Evolutionary conservation across 192 early-diverging fungal species (phyloP), one percentile per base, ranked within the genome.

Genomic region (Mortierella alpina): DNA sequence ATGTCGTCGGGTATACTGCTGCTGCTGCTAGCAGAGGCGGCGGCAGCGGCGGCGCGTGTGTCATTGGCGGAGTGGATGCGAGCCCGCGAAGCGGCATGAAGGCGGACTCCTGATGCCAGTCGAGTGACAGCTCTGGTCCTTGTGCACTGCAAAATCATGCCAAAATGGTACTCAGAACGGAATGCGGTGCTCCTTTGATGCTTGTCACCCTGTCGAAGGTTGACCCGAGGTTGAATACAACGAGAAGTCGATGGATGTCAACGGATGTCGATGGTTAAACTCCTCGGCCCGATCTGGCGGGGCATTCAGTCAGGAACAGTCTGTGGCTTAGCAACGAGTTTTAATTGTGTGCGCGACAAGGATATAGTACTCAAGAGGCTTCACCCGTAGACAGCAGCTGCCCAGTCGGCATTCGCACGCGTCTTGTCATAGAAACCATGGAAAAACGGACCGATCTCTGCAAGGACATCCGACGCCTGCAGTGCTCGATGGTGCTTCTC

Each of bases 401-500:
- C 8, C 73, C 73, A 75, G 15, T 46, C 45, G 8, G 73, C 75
- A 15, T 48, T 66, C 11, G 63, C n/a, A n/a, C 57, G 31, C 5
- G 68, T 52, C 45, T 67, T 59, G 23, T 79, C 63, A 58, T 66
- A 65, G 40, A 66, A 79, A 9, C 13, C 47, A 5, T 69, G 23
- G 55, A 85, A 82, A 44, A 82, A 80, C 4, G 68, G 60, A 2
- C 91, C 93, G 46, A 93, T 83, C 61, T 88, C 84, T 8, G 74
- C 72, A 20, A 93, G 63, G 78, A 95, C 88, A 76, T 92, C 88
- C 0, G 86, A 85, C 10, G 92, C 88, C 40, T 88, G 85, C 23
- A 92, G 84, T 0, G 89, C 71, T 22, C 94, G 85, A 7, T 90
- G 83, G 67, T 91, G 84, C 53, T 88, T 87, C 65, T 72, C 70